Conservation (phyloP, 495 filamentous ascomycete genomes). For the Corynascus novoguineensis region DNA sequence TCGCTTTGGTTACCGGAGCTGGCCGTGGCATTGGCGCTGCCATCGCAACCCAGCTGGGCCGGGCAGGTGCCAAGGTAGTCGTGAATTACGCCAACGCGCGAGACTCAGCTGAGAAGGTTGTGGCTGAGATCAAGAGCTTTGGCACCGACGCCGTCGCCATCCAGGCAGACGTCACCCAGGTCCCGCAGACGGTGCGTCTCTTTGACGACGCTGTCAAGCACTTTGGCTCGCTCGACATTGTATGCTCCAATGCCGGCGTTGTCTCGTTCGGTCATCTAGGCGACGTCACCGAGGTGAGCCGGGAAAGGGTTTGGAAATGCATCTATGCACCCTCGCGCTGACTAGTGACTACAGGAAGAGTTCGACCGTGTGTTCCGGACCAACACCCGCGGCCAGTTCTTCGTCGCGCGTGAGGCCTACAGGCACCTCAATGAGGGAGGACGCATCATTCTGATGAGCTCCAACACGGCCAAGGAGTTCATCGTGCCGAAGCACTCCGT, state of each 20-base stretch:
- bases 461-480: not conserved
- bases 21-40: not conserved
- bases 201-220: not conserved
- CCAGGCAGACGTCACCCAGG: not conserved
- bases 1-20: not conserved
- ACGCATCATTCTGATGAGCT: not conserved
- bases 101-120: not conserved
- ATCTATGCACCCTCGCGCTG: too few species aligned
- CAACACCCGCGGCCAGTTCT: not conserved
- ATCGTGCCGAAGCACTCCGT: not conserved
- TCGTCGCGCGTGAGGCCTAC: not conserved
- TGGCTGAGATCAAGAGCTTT: not conserved
- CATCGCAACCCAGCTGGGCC: not conserved
- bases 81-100: not conserved
- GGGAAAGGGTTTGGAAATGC: too few species aligned
- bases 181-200: not conserved
- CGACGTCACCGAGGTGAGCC: not conserved
- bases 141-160: not conserved
- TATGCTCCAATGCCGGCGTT: not conserved
- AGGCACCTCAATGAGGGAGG: not conserved
- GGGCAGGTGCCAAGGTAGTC: not conserved
- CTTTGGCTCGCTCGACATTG: not conserved
- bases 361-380: not conserved
- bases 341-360: too few species aligned
- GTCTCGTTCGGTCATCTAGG: not conserved